A percentile compares a stretch with the other conserved stretches of the same genome.
Conservation (phyloP, 495 filamentous ascomycete species). For the Penicillium canariense region DNA sequence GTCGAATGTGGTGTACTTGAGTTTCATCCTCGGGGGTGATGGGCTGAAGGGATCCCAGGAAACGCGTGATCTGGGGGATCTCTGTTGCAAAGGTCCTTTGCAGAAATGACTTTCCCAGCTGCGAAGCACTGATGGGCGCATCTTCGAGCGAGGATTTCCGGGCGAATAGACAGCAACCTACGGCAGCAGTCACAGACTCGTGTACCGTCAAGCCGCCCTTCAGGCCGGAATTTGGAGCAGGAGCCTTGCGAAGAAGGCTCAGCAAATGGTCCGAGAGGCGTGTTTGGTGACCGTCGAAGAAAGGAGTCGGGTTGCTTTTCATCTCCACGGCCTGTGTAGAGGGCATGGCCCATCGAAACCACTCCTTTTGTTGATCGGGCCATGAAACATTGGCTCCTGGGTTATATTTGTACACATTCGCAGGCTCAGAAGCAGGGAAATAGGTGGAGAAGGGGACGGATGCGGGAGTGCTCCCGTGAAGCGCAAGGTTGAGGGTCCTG, state of each 20-base stretch:
- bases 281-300: slow-evolving; percentile 36
- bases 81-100: slow-evolving; percentile 34
- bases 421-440: slow-evolving; percentile 27
- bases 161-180: slow-evolving; percentile 41
- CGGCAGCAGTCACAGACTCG: slow-evolving; percentile 40
- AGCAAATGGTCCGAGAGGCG: slow-evolving; percentile 37
- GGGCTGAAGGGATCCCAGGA: slow-evolving; percentile 27
- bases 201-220: slow-evolving; percentile 9
- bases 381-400: slow-evolving; percentile 25
- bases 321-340: slow-evolving; percentile 16
- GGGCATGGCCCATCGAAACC: slow-evolving; percentile 44
- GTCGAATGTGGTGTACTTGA: slow-evolving; percentile 27
- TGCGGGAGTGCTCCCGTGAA: slow-evolving; percentile 16
- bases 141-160: slow-evolving; percentile 25
- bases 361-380: slow-evolving; percentile 34
- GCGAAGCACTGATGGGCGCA: slow-evolving; percentile 25
- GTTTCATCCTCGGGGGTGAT: slow-evolving; percentile 4
- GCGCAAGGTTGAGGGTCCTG: slow-evolving; percentile 36
- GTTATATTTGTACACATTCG: slow-evolving; percentile 21
- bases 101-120: slow-evolving; percentile 33
- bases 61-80: slow-evolving; percentile 28
- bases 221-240: not conserved
- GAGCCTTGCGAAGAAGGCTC: slow-evolving; percentile 29
- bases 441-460: slow-evolving; percentile 39
- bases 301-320: slow-evolving; percentile 13